Conservation (phyloP, 768 basidiomycete genomes). For the Candolleomyces aberdarensis region DNA sequence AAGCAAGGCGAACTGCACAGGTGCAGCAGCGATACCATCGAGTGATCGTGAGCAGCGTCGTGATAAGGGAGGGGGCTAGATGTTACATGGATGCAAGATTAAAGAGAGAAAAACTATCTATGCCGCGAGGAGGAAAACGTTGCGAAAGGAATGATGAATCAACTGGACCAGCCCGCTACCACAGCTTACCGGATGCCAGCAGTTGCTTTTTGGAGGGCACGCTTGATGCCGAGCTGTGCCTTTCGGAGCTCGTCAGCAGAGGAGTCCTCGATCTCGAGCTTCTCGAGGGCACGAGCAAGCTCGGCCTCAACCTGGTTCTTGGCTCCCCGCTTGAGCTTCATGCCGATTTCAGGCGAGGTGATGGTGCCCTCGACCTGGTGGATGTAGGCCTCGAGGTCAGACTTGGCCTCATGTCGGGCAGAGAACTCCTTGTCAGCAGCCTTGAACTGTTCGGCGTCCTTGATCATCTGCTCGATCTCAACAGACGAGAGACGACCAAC, state of each 20-base stretch:
- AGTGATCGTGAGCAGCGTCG: background rate
- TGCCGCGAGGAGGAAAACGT: conserved; percentile 18
- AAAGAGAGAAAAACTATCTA: conserved; percentile 18
- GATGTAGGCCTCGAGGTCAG: conserved; percentile 96
- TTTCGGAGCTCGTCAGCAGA: conserved; percentile 93
- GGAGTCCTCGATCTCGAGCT: conserved; percentile 96
- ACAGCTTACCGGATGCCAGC: conserved; percentile 74
- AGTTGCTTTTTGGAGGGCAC: conserved; percentile 96
- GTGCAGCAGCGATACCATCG: background rate
- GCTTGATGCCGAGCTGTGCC: conserved; percentile 92
- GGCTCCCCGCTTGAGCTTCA: conserved; percentile 98
- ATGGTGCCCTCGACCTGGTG: conserved; percentile 97
- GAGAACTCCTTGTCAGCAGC: conserved; percentile 97
- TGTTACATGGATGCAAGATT: conserved; percentile 23
- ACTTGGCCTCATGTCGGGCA: conserved; percentile 95
- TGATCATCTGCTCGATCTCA: conserved; percentile 99
- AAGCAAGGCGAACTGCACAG: background rate
- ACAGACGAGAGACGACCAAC: conserved; percentile 96
- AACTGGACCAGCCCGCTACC: conserved; percentile 6
- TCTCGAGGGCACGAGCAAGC: conserved; percentile 97
- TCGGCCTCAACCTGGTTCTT: conserved; percentile 94
- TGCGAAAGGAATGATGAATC: conserved; percentile 11
- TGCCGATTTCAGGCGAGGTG: conserved; percentile 92
- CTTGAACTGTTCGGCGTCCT: conserved; percentile 98
- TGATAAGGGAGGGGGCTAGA: conserved; percentile 22